These are phyloP conservation scores for Carpinus fangiana DNA, from an alignment of 306 rosid species.

Conservation along the genomic window DNA sequence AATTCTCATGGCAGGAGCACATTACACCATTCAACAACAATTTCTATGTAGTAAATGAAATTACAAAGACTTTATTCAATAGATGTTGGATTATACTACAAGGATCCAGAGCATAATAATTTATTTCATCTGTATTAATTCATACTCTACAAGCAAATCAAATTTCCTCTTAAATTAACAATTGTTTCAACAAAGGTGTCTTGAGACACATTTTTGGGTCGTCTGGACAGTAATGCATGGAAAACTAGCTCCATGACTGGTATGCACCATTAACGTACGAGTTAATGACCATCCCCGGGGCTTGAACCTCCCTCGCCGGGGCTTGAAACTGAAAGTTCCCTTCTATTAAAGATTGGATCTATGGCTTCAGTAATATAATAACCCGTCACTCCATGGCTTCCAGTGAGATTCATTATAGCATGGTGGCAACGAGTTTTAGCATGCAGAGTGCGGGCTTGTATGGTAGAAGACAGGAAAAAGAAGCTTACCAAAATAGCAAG, in stretches of 20 bases:
- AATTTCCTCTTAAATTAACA: background rate
- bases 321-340: too few species aligned
- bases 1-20: too few species aligned
- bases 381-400: conserved; percentile 5
- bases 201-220: too few species aligned
- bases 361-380: conserved; percentile 20
- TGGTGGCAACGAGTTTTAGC: background rate
- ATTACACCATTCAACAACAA: too few species aligned
- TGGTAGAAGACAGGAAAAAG: conserved; percentile 15
- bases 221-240: background rate
- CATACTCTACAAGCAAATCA: too few species aligned
- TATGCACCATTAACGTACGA: background rate
- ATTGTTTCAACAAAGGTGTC: too few species aligned
- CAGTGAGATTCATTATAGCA: background rate
- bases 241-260: too few species aligned
- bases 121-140: too few species aligned
- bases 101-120: too few species aligned
- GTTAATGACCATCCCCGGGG: background rate
- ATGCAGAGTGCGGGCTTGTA: conserved; percentile 24
- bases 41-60: too few species aligned
- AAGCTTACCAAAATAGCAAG: conserved; percentile 19
- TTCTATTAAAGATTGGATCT: background rate
- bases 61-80: too few species aligned
- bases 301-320: background rate
- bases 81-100: too few species aligned